phyloP scores from a whole-genome alignment of 202 grass and related monocot genomes.

The Thinopyrum obtusiflorum region DNA sequence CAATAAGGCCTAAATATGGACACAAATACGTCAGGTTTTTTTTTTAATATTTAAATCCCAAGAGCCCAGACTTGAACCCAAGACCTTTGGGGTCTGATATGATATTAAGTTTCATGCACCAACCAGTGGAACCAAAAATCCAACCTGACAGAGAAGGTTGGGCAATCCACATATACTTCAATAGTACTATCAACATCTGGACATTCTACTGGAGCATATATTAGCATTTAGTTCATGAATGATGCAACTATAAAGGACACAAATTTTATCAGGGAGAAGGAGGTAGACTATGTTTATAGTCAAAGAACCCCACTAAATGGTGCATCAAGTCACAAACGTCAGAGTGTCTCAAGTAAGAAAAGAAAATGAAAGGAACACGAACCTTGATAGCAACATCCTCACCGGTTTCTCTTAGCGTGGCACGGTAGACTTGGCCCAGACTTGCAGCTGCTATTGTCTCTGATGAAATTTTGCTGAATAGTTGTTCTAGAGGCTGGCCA shows the following conservation, averaged over 20 bases:
- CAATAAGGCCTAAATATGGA: background rate
- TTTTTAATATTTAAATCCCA: background rate
- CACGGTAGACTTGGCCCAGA: constrained; percentile 97
- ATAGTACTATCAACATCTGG: background rate
- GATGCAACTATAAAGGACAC: background rate
- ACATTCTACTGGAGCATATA: background rate
- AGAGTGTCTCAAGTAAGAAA: constrained; percentile 14
- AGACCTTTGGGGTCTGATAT: background rate
- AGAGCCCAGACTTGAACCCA: background rate
- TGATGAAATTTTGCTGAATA: constrained; percentile 93
- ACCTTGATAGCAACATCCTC: constrained; percentile 99
- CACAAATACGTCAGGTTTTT: background rate
- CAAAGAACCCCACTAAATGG: constrained; percentile 15
- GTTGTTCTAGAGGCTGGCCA: constrained; percentile 68
- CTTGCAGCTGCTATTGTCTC: constrained; percentile 95
- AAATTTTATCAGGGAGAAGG: background rate
- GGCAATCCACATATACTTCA: background rate
- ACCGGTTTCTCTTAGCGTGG: constrained; percentile 83
- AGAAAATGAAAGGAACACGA: background rate
- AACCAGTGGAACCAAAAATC: background rate
- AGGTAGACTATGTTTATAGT: background rate
- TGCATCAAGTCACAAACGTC: background rate
- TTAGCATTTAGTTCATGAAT: background rate
- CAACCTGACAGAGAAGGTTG: background rate
- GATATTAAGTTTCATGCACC: background rate